A percentile compares a stretch with the other conserved stretches of the same genome.
Evolutionary conservation across 2,329 filamentous ascomycete genomes (phyloP).

Genomic region (Epichloe elymi): DNA sequence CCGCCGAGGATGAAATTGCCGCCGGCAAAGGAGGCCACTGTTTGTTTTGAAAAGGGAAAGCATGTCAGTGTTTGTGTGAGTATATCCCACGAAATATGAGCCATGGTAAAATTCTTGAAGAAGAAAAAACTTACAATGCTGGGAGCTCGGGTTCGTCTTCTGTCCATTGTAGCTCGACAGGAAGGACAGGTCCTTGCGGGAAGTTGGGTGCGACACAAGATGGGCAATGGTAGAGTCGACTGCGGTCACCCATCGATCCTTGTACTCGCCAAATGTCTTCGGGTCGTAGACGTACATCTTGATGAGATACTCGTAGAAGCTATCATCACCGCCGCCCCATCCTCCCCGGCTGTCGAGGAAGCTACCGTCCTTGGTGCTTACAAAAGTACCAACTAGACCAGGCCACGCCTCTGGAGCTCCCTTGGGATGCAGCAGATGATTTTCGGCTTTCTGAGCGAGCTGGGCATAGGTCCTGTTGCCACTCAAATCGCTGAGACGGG

Average conservation of each 20-base stretch:
- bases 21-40: slow-evolving; percentile 67
- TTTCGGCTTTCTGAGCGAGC: slow-evolving; percentile 54
- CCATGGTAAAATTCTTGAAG: too few relatives aligned
- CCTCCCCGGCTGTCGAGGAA: slow-evolving; percentile 58
- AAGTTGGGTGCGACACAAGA: slow-evolving; percentile 53
- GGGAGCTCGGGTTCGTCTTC: slow-evolving; percentile 29
- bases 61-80: slow-evolving; percentile 19
- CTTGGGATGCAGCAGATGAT: slow-evolving; percentile 52
- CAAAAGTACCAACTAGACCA: slow-evolving; percentile 56
- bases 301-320: slow-evolving; percentile 80
- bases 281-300: slow-evolving; percentile 82
- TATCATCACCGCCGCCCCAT: slow-evolving; percentile 67
- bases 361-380: slow-evolving; percentile 50
- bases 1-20: slow-evolving; percentile 79
- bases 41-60: neutral
- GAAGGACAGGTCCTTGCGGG: slow-evolving; percentile 60
- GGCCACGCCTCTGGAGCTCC: slow-evolving; percentile 56
- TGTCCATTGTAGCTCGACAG: slow-evolving; percentile 42
- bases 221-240: slow-evolving; percentile 63
- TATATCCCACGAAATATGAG: slow-evolving; percentile 9
- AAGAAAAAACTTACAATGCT: slow-evolving; percentile 30
- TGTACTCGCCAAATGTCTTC: slow-evolving; percentile 47
- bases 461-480: slow-evolving; percentile 52
- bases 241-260: slow-evolving; percentile 61
- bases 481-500: slow-evolving; percentile 61